Base-by-base conservation (phyloP, 306 rosid species). In the Sophora flavescens region DNA sequence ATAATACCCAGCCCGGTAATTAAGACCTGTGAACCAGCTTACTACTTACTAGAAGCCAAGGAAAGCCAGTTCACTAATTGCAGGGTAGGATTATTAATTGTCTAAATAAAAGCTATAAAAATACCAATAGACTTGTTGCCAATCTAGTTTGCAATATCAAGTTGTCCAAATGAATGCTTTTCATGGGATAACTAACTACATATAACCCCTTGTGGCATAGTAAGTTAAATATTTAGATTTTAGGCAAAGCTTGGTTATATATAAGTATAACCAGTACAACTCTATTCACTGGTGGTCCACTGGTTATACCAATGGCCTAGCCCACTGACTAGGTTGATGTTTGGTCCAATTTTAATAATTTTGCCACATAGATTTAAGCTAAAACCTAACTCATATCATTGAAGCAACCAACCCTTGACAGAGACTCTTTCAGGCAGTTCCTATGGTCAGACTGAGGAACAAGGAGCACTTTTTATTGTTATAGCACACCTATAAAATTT, bases 361-460 rank as follows among this genome's bases (percentile, higher is more conserved):
- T 39, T n/a, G 13, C 38, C 66, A 18, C 45, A 54, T 28, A 45
- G 73, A 60, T 22, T 51, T 45, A 35, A 62, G 70, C 12, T 63
- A 70, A 78, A 82, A 36, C 36, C 51, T 18, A 35, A 36, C 6
- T 54, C 17, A n/a, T 39, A 47, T 65, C 67, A 36, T 13, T 48
- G 76, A 71, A 66, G 60, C 26, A 70, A 64, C 75, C 59, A 48
- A 70, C 51, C 53, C 70, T 70, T 79, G 33, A 48, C 12, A 28
- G 7, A 62, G 68, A 35, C 62, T 16, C 64, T 48, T 80, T 76
- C 39, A 18, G 28, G 33, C 6, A 60, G 38, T 74, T 70, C 61
- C 38, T 18, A 35, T 44, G 60, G 13, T 59, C 5, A 9, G 70
- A 51, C 61, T 15, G 36, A 45, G 50, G 63, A 70, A 51, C 30